Evolutionary conservation across 148 eudicot genomes (phyloP), one percentile per base, ranked within the genome.

Genomic region (Fagopyrum tataricum): DNA sequence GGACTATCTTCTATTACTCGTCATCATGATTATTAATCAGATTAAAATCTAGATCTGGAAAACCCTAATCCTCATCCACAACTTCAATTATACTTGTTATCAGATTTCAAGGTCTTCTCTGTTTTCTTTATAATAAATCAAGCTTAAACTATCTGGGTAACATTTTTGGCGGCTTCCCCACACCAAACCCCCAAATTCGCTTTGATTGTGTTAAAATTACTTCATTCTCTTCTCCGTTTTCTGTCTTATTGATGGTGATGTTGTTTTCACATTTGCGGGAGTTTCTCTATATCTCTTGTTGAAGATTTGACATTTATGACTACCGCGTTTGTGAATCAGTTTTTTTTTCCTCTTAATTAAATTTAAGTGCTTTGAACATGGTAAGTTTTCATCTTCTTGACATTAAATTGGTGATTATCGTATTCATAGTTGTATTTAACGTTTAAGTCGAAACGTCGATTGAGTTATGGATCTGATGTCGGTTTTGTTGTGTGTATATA

Each of bases 31-130:
- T 24, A 23, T 23, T 59, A 7, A 14, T 31, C n/a, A 0, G 21
- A 64, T 14, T 64, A 64, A 37, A 64, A 3, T 42, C 69, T 39
- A 64, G 69, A 64, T 64, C 69, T 64, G 69, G 18, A 64, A 64
- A 64, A 13, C 44, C 69, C 69, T 64, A 14, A 64, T 31, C 18
- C 69, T 37, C 67, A 24, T 61, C 67, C 40, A 13, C 10, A 41
- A 61, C 40, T 61, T 61, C 18, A 37, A 64, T 31, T 13, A 3
- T 12, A 61, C 67, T 56, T 56, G 62, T 56, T 56, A 20, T 18
- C 7, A 20, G 62, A 8, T 53, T 21, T 56, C 62, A 56, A 56
- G 62, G 62, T 56, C 9, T 53, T 53, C 31, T 56, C 62, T 56
- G 20, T 20, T 56, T 20, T 20, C 37, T 56, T 56, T 31, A 56